Evolutionary conservation across 495 filamentous ascomycete genomes (phyloP), one percentile per base, ranked within the genome.

Genomic region (Friedmanniomyces endolithicus): DNA sequence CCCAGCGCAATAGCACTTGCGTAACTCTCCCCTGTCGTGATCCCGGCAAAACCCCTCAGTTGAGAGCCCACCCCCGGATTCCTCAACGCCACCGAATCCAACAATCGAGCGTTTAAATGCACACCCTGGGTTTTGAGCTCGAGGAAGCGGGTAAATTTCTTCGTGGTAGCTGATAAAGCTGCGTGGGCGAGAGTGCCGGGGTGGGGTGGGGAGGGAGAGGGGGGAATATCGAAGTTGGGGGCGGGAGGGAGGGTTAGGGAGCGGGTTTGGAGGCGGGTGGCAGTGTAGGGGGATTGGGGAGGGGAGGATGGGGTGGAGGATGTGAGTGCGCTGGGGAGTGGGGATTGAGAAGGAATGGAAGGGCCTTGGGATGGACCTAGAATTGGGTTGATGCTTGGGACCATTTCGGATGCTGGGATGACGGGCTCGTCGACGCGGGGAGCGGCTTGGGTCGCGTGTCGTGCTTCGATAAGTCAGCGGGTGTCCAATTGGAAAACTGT

Each of bases 91-190:
- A 79, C 71, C 1, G 84, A 86, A 39, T 72, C 73, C 20, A 83
- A 79, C 0, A 96, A 73, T 49, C 87, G 85, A 55, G 82, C 74
- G 67, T 98, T 96, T 74, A 98, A 96, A 70, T 98, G 94, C 29
- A 88, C 73, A 2, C 86, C 87, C 60, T 87, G 80, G 50, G 80
- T 82, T 69, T 96, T 98, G 43, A 96, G 74, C 23, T 78, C 74
- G 1, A 95, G 79, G 67, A 98, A 96, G 63, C 83, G 84, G 50
- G 79, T 74, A 60, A 95, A 86, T 60, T 94, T 95, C 48, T 76
- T 74, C 50, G 80, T 86, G 1, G 81, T 74, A 12, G 64, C 67
- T 6, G 68, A 67, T 1, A 62, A 50, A 12, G 37, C 31, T 19
- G 59, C 55, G 1, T 48, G 40, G 22, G 22, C 40, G 20, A 50